Evolutionary conservation across 495 filamentous ascomycete genomes (phyloP), one percentile per base, ranked within the genome.

Genomic region (Penicillium pulvis): DNA sequence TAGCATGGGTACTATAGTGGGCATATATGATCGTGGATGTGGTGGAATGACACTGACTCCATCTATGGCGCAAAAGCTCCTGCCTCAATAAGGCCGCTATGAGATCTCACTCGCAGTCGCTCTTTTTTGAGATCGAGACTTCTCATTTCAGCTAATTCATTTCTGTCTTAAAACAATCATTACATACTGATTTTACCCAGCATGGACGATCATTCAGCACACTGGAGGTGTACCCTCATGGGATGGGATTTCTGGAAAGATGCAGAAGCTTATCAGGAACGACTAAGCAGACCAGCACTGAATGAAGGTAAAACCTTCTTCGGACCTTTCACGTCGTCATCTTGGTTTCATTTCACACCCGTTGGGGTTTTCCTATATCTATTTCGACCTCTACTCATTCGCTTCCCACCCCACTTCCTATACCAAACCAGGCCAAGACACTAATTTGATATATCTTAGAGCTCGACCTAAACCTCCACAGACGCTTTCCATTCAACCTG

Each of bases 161-260:
- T 42, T 53, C 5, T 51, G 31, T 35, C 28, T n/a, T 12, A 14
- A 14, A 4, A 36, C 33, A 28, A 28, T 53, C 42, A 23, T 16
- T 52, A 33, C 26, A 20, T 23, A 30, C 23, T 12, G 30, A 23
- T 47, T 44, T 35, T 14, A 39, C 35, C 48, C 43, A 56, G 19
- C 2, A 73, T 73, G 57, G 63, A 71, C 11, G 61, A 72, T 17
- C 58, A 66, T 51, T 54, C 65, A 26, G 46, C 26, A 5, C 73
- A 72, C 60, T 75, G 73, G 73, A 46, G 61, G n/a, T 45, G 36
- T 19, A 69, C 68, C 19, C 62, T 75, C 3, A 52, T 72, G 36
- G 73, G 73, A 11, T 53, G 42, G 23, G 63, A 60, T 4, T 74
- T 75, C 55, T 75, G 73, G 73, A 64, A 59, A 57, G 65, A 72